These are phyloP conservation scores for Vigna mungo DNA, from an alignment of 306 rosid species.

Conservation along the genomic window DNA sequence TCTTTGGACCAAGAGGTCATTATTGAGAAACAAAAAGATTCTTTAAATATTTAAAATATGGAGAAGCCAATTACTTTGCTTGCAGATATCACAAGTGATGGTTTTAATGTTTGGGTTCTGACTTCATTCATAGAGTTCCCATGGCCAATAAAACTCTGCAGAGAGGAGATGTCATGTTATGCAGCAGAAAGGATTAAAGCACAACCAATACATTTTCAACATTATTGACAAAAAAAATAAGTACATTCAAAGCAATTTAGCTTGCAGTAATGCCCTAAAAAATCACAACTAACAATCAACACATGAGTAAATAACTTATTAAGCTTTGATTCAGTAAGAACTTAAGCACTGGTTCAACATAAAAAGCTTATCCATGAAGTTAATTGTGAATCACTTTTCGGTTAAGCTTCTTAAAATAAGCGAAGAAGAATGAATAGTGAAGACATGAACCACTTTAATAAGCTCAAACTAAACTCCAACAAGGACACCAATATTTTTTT, in stretches of 20 bases:
- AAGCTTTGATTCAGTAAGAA: neutral
- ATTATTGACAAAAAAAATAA: neutral
- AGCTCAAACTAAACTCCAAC: neutral
- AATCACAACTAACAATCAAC: conserved; percentile 27
- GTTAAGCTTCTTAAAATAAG: too few relatives aligned
- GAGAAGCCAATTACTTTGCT: conserved; percentile 72
- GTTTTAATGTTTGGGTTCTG: conserved; percentile 84
- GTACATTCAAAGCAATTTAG: conserved; percentile 6
- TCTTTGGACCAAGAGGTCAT: too few relatives aligned
- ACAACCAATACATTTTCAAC: too few relatives aligned
- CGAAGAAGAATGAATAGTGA: too few relatives aligned
- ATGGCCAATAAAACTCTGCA: too few relatives aligned
- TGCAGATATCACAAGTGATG: conserved; percentile 88
- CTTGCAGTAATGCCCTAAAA: conserved; percentile 13
- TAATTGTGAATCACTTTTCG: too few relatives aligned
- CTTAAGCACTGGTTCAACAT: neutral
- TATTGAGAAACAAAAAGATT: conserved; percentile 30
- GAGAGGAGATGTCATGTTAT: too few relatives aligned
- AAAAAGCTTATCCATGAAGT: neutral
- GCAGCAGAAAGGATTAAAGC: too few relatives aligned
- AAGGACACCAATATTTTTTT: neutral
- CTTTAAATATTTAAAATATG: conserved; percentile 30
- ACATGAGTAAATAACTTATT: neutral
- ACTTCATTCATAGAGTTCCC: conserved; percentile 96
- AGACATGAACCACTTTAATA: neutral